Evolutionary conservation across 164 flowering plant species (phyloP).

Genomic region (Annona squamosa): DNA sequence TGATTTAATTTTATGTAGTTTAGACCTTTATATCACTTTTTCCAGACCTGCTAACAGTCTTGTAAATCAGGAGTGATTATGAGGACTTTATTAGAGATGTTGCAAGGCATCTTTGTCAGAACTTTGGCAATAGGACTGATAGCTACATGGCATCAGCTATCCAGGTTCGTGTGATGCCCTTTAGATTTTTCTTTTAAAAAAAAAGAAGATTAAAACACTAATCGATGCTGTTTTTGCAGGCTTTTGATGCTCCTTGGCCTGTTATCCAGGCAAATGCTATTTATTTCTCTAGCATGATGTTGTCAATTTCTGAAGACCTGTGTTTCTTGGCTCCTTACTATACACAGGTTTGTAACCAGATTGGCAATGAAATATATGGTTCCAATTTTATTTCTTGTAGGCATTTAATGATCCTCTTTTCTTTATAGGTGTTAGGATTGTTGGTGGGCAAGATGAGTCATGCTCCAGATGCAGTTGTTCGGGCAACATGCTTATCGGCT

Average conservation of each 20-base stretch:
- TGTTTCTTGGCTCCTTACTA: conserved; percentile 50
- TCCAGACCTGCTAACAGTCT: conserved; percentile 1
- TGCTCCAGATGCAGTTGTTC: conserved; percentile 71
- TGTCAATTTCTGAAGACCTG: conserved; percentile 67
- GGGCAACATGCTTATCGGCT: conserved; percentile 77
- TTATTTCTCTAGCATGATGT: conserved; percentile 61
- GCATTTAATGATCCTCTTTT: not conserved
- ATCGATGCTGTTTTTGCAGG: conserved; percentile 36
- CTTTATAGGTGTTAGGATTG: conserved; percentile 69
- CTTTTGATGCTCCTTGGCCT: conserved; percentile 94
- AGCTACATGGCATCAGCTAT: conserved; percentile 66
- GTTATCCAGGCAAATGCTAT: conserved; percentile 92
- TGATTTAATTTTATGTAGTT: no score
- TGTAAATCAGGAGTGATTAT: conserved; percentile 65
- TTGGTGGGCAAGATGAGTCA: conserved; percentile 63
- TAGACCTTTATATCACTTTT: not conserved
- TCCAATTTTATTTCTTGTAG: not conserved
- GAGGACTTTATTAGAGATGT: conserved; percentile 72
- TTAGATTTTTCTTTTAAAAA: not conserved
- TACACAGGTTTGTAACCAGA: conserved; percentile 46
- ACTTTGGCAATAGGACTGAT: conserved; percentile 50
- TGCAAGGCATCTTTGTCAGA: conserved; percentile 51
- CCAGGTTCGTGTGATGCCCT: conserved; percentile 43
- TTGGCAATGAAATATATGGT: not conserved
- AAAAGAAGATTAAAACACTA: not conserved